phyloP scores from a whole-genome alignment of 129 eudicot genomes.

The Flaveria linearis region DNA sequence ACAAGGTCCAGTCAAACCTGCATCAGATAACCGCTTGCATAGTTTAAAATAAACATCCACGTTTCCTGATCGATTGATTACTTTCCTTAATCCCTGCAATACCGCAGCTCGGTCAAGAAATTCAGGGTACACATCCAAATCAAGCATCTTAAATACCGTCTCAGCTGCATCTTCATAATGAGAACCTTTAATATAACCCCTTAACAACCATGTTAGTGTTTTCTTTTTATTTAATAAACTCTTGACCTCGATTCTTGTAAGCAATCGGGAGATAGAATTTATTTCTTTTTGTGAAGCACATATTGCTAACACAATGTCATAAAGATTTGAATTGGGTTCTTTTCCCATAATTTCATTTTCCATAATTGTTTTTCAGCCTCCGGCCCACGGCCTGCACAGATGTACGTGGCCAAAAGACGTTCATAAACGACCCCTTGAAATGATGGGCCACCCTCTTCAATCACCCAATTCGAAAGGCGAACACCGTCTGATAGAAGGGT shows the following conservation, averaged over 20 bases:
- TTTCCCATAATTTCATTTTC: constrained; percentile 79
- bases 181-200: constrained; percentile 90
- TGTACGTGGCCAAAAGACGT: constrained; percentile 83
- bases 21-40: constrained; percentile 74
- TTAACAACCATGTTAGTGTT: constrained; percentile 71
- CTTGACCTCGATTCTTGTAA: constrained; percentile 57
- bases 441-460: constrained; percentile 62
- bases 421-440: constrained; percentile 65
- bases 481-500: constrained; percentile 58
- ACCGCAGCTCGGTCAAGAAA: constrained; percentile 73
- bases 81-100: constrained; percentile 66
- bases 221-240: constrained; percentile 59
- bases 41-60: constrained; percentile 64
- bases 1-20: constrained; percentile 66
- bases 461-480: constrained; percentile 58
- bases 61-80: constrained; percentile 54
- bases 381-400: constrained; percentile 76
- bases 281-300: constrained; percentile 76
- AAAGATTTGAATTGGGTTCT: constrained; percentile 59
- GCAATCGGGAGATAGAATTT: constrained; percentile 56
- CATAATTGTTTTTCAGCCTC: constrained; percentile 82
- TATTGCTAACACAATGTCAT: constrained; percentile 81
- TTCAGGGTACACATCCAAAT: constrained; percentile 70
- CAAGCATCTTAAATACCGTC: constrained; percentile 65
- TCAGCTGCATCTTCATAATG: constrained; percentile 77